phyloP scores from a whole-genome alignment of 129 eudicot genomes.

The Helichrysum umbraculigerum region DNA sequence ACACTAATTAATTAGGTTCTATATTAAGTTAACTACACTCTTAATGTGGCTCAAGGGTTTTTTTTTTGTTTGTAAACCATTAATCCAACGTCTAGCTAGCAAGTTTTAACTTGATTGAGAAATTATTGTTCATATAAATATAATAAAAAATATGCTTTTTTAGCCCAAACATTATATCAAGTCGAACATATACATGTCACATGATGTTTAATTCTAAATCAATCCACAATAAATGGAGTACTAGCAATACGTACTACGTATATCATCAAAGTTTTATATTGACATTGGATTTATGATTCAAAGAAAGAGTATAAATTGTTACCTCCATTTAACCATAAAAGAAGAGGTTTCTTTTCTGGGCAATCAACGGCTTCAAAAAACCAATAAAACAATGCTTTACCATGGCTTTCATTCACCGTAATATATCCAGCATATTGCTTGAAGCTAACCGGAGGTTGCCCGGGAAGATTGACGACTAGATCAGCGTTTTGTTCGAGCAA shows the following conservation, averaged over 20 bases:
- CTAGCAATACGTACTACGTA: too few species aligned
- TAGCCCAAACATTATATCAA: background rate
- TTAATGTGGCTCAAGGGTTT: too few species aligned
- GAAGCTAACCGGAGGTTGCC: constrained; percentile 72
- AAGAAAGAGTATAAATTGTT: constrained; percentile 7
- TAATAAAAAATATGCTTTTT: too few species aligned
- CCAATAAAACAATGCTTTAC: constrained; percentile 97
- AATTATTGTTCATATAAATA: too few species aligned
- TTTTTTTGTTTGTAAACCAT: too few species aligned
- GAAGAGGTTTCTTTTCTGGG: constrained; percentile 68
- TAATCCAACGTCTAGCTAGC: too few species aligned
- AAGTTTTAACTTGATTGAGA: too few species aligned
- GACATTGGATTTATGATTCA: background rate
- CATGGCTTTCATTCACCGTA: constrained; percentile 79
- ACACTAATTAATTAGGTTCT: too few species aligned
- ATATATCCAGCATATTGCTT: constrained; percentile 85
- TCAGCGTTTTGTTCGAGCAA: constrained; percentile 60
- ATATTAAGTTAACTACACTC: too few species aligned
- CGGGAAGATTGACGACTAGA: constrained; percentile 59
- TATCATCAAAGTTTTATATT: too few species aligned
- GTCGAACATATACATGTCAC: too few species aligned
- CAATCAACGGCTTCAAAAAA: constrained; percentile 67
- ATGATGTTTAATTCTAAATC: too few species aligned
- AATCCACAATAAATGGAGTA: background rate
- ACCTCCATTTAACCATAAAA: constrained; percentile 98